phyloP scores from a whole-genome alignment of 352 stramenopile genomes.

The Pilasporangium apinafurcum region DNA sequence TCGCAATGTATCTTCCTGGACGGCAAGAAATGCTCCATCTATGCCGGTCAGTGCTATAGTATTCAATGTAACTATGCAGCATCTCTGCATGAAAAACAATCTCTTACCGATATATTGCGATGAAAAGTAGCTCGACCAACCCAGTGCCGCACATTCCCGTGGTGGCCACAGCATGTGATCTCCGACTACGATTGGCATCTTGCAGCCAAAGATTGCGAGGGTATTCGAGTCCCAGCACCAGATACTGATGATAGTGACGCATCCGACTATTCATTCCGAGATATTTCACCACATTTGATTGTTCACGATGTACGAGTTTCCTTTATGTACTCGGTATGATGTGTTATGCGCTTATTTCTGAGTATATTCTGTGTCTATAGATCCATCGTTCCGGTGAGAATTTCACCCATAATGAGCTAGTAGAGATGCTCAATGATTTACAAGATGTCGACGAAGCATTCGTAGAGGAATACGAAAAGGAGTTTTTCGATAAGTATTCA shows the following conservation, averaged over 20 bases:
- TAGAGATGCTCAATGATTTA: constrained; percentile 52
- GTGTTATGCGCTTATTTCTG: not conserved
- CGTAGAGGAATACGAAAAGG: constrained; percentile 42
- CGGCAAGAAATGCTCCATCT: constrained; percentile 62
- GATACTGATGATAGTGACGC: too few relatives aligned
- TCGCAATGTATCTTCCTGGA: constrained; percentile 59
- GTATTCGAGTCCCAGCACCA: constrained; percentile 14
- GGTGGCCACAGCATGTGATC: constrained; percentile 74
- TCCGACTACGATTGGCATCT: constrained; percentile 78
- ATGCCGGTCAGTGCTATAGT: constrained; percentile 26
- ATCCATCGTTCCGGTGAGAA: constrained; percentile 73
- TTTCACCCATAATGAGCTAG: constrained; percentile 62
- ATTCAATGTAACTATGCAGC: too few relatives aligned
- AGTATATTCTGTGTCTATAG: constrained; percentile 11
- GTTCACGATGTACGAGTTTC: constrained; percentile 69
- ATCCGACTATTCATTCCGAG: constrained; percentile 28
- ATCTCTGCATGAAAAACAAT: too few relatives aligned
- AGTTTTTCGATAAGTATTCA: constrained; percentile 52
- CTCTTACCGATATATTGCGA: not conserved
- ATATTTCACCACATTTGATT: constrained; percentile 54
- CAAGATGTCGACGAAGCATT: constrained; percentile 48
- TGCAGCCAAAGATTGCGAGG: constrained; percentile 54
- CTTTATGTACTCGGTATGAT: too few relatives aligned
- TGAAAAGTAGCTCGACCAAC: constrained; percentile 44
- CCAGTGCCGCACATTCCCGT: constrained; percentile 78